A percentile compares a stretch with the other conserved stretches of the same genome.
These are phyloP conservation scores for Xylaria sp. DNA, from an alignment of 2,329 filamentous ascomycete genomes.

Conservation along the genomic window DNA sequence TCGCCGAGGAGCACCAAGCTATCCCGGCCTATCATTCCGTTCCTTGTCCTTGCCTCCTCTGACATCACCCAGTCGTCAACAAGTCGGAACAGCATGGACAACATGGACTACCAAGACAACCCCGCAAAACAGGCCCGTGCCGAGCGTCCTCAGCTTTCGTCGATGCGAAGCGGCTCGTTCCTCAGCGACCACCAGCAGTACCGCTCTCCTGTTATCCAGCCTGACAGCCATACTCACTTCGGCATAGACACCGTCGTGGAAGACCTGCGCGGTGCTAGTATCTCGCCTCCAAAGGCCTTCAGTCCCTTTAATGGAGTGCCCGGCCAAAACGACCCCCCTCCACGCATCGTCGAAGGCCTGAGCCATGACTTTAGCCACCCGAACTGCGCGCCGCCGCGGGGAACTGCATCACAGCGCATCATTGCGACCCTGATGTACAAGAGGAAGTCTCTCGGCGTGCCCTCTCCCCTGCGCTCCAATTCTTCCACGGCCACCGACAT, in stretches of 20 bases:
- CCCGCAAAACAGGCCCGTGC: conserved; percentile 43
- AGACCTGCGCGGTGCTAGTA: conserved; percentile 55
- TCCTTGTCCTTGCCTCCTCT: conserved; percentile 9
- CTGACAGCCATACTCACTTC: conserved; percentile 60
- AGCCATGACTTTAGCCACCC: conserved; percentile 71
- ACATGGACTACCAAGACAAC: conserved; percentile 45
- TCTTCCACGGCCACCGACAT: conserved; percentile 55
- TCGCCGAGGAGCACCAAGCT: conserved; percentile 2
- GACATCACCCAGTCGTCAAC: neutral
- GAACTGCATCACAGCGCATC: conserved; percentile 60
- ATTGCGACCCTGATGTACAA: conserved; percentile 74
- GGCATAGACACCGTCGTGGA: conserved; percentile 74
- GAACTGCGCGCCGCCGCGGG: conserved; percentile 66
- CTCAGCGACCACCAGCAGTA: conserved; percentile 72
- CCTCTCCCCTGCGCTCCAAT: conserved; percentile 51
- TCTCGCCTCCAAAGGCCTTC: conserved; percentile 55
- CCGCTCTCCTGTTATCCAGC: conserved; percentile 61
- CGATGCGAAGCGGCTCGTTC: conserved; percentile 70
- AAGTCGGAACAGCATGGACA: conserved; percentile 5
- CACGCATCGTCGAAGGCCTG: conserved; percentile 68
- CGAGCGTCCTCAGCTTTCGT: conserved; percentile 59
- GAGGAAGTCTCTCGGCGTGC: conserved; percentile 46
- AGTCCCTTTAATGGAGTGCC: conserved; percentile 69
- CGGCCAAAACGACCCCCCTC: conserved; percentile 65
- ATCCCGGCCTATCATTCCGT: neutral